Evolutionary conservation across 768 basidiomycete genomes (phyloP), one percentile per base, ranked within the genome.

Genomic region (Aureoboletus auriporus): DNA sequence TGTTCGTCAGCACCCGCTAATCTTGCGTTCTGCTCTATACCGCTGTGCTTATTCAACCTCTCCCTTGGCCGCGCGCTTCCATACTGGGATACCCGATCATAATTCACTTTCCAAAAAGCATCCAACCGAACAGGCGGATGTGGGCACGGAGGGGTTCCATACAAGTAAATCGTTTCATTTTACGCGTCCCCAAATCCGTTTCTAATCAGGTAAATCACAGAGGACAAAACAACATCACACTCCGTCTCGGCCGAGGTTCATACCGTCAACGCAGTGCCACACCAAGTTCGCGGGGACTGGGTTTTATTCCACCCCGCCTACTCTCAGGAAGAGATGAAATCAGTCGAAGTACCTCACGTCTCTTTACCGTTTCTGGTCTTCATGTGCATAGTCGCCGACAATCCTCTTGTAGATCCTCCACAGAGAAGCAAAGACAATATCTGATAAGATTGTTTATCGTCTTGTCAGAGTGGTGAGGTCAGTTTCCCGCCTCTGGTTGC

Each of bases 231-330:
- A n/a, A 11, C 50, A 17, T 27, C 50, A 8, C 56, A 61, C 39
- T 52, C 53, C 4, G 49, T 43, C 14, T 45, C 64, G 16, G 40
- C 46, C 33, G 51, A 55, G 49, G 65, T 65, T 26, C 75, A 71
- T 59, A 76, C 75, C 1, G 73, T 75, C 47, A 78, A 74, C 63
- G 79, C 81, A 5, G 69, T 80, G 12, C 80, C 81, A 3, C 70
- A 73, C 3, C 75, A 74, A 61, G 65, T 82, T 42, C 75, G 72
- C 35, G 89, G 89, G 2, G 88, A 89, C 58, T 96, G 93, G 91
- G 91, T 95, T 10, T 70, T 96, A 2, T 91, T 93, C 63, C 91
- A 95, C 62, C 94, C 94, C 0, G 93, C 95, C 2, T 97, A 97
- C 64, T 80, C 87, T 6, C 65, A 71, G 14, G 80, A 80, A 33